Conservation (phyloP, 192 early-diverging fungal genomes). For the Backusella circina region DNA sequence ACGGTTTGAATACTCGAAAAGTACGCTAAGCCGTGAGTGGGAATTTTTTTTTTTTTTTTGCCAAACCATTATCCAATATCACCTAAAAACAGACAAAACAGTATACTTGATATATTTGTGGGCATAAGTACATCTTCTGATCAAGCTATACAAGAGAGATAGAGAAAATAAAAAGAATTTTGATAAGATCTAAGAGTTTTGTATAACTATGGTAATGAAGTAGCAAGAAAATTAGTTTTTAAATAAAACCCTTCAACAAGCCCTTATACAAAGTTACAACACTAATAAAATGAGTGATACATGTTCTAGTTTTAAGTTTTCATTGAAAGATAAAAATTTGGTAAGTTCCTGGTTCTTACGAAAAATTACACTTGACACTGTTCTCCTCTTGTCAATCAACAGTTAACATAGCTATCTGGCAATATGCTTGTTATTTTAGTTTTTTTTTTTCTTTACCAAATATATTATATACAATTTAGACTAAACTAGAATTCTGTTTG, state of each 20-base stretch:
- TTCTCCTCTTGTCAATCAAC: neutral
- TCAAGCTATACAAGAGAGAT: neutral
- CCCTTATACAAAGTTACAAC: neutral
- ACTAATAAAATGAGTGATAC: neutral
- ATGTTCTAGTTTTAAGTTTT: neutral
- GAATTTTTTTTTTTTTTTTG: neutral
- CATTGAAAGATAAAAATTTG: neutral
- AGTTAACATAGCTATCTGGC: neutral
- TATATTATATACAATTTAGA: neutral
- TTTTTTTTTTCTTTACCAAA: neutral
- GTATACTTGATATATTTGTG: neutral
- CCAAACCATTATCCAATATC: neutral
- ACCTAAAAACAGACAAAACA: neutral
- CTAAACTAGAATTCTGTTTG: neutral
- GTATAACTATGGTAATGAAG: neutral
- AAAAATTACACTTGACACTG: neutral
- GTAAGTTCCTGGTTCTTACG: neutral
- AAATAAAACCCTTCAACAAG: neutral
- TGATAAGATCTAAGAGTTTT: neutral
- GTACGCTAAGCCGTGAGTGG: neutral
- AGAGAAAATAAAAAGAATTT: too few relatives aligned
- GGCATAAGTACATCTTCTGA: neutral
- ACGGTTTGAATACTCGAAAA: neutral
- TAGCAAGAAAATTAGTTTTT: neutral
- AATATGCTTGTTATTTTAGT: neutral